Base-by-base conservation (phyloP, 139 green algal species). In the Chlamydomonas incerta region DNA sequence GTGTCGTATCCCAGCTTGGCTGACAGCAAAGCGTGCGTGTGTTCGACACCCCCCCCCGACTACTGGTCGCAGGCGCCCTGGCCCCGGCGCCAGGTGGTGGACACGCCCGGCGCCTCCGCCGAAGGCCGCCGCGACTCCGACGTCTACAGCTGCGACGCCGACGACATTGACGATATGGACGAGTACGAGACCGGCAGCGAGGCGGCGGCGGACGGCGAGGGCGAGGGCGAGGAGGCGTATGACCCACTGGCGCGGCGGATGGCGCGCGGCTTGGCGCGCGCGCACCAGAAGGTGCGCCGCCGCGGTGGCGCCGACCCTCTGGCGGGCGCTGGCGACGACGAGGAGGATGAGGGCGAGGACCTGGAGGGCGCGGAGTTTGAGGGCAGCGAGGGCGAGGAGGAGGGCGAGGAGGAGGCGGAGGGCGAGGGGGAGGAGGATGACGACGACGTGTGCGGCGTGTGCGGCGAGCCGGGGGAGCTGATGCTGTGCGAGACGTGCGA, bases 401-500 rank as follows among this genome's bases (percentile, higher is more conserved):
- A 62, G 80, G 80, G 17, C 1, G 76, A 66, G 17, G 76, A 62
- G 26, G 63, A 63, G 31, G n/a, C 67, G 31, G 81, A 65, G 69
- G 70, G 20, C 14, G 81, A 63, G 14, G 37, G 58, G 21, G 70
- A 55, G 6, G 79, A 81, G 29, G 34, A 68, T 29, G 67, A 72
- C 13, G 80, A 50, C 13, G 80, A 79, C 14, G 80, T 37, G 52
- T 92, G 87, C 50, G 62, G 46, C 1, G 50, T 90, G 14, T 91
- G 88, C 50, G 74, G 50, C 17, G 70, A 80, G 57, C 66, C 41
- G 31, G 91, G 91, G 26, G 79, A 91, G 70, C 84, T 94, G 75
- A 73, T 94, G 81, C 69, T 81, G 57, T 94, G 91, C 70, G 91
- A 94, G 18, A 83, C 72, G 33, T 94, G 91, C 90, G 88, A 90